A percentile compares a stretch with the other conserved stretches of the same genome.
phyloP scores from a whole-genome alignment of 768 basidiomycete species.

The Trametes cingulata region DNA sequence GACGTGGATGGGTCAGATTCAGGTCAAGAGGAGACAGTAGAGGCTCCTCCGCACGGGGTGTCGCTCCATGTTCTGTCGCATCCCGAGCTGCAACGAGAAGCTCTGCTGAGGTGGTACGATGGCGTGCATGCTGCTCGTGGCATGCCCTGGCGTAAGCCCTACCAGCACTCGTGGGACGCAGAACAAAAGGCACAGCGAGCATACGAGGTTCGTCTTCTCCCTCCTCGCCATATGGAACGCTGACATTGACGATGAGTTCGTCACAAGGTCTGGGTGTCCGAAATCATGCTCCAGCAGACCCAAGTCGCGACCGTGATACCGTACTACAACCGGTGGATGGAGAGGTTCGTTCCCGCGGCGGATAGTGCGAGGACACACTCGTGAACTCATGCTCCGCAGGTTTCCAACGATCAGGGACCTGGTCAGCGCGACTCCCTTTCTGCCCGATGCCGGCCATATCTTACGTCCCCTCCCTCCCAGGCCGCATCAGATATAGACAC shows the following conservation, averaged over 20 bases:
- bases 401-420: slow-evolving; percentile 82
- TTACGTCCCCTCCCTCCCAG: slow-evolving; percentile 33
- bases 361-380: background rate
- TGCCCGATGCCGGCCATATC: slow-evolving; percentile 14
- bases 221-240: background rate
- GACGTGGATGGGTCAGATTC: background rate
- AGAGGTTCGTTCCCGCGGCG: slow-evolving; percentile 48
- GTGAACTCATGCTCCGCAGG: slow-evolving; percentile 39
- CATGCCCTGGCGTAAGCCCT: slow-evolving; percentile 93
- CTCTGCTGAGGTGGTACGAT: slow-evolving; percentile 72
- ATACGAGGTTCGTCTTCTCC: slow-evolving; percentile 68
- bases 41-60: slow-evolving; percentile 38
- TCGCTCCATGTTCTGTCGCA: slow-evolving; percentile 51
- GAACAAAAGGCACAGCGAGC: slow-evolving; percentile 80
- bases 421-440: slow-evolving; percentile 41
- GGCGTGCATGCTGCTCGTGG: slow-evolving; percentile 63
- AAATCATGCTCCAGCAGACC: slow-evolving; percentile 97
- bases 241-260: background rate
- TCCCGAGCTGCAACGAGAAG: slow-evolving; percentile 44
- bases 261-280: slow-evolving; percentile 80
- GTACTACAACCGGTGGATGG: slow-evolving; percentile 90
- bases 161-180: slow-evolving; percentile 49
- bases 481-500: slow-evolving; percentile 75
- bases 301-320: slow-evolving; percentile 93
- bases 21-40: background rate